Evolutionary conservation across 2,329 filamentous ascomycete genomes (phyloP), one percentile per base, ranked within the genome.

Genomic region (Fusarium bactridioides): DNA sequence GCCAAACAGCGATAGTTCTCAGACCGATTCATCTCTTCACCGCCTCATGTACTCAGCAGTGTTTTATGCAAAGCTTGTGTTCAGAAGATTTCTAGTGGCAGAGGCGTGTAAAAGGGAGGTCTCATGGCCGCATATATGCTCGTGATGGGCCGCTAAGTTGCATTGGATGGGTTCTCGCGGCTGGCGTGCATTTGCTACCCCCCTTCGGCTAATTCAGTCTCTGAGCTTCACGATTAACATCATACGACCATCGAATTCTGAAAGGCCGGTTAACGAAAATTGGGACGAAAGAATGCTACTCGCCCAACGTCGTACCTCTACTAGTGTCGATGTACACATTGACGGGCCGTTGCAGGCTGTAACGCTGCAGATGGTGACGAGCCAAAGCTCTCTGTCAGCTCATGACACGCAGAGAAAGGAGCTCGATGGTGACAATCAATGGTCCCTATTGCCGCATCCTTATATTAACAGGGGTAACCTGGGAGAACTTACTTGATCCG

Each of bases 141-240:
- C 74, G 63, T 58, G 70, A 75, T 72, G 69, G 71, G 74, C 73
- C 75, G 59, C 74, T 67, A 73, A 73, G 74, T 77, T 75, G 64
- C 73, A 77, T 77, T 65, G 64, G 61, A 74, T 69, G 72, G 67
- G 64, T 67, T 75, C 67, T 76, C 67, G 65, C 65, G 63, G 70
- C 50, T 76, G 75, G 70, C 73, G 72, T 73, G 75, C 74, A 76
- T 60, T 67, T 64, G 50, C 64, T 44, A 19, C 65, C 70, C 64
- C 64, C 70, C 53, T 67, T 70, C 62, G 64, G 72, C 69, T 74
- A 66, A 66, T 51, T 61, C 60, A 64, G 51, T 55, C 35, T 63
- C 61, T 64, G 55, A 53, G 43, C 23, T 40, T 57, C 38, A 21
- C 40, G 41, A 50, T 40, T 27, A 62, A 65, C 64, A 76, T 77